phyloP scores from a whole-genome alignment of 1,139 yeast species.

The Zygosaccharomyces pseudobailii region DNA sequence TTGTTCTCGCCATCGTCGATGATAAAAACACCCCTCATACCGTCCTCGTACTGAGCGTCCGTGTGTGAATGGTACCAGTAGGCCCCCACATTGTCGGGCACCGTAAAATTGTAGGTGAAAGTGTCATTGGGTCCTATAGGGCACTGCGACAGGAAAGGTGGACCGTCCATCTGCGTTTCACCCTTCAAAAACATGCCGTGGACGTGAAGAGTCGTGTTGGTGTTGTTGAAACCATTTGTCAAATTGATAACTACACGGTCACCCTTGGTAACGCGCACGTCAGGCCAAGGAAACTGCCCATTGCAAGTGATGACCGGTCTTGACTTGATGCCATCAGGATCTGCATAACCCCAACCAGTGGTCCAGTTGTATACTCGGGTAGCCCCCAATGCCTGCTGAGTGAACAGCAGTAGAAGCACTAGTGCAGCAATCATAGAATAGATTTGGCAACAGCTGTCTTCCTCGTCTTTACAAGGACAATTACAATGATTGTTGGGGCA shows the following conservation, averaged over 20 bases:
- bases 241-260: constrained; percentile 69
- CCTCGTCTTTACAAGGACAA: too few species aligned
- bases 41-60: constrained; percentile 83
- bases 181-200: constrained; percentile 87
- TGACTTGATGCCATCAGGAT: constrained; percentile 69
- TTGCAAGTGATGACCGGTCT: constrained; percentile 76
- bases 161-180: constrained; percentile 77
- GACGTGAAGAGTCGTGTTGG: constrained; percentile 77
- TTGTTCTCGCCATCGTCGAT: constrained; percentile 46
- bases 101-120: constrained; percentile 74
- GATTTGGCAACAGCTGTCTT: background rate
- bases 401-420: background rate
- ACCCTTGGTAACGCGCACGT: constrained; percentile 62
- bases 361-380: constrained; percentile 53
- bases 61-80: constrained; percentile 96
- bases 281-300: constrained; percentile 83
- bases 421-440: background rate
- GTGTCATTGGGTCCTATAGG: constrained; percentile 74
- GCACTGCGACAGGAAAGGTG: constrained; percentile 81
- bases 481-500: too few species aligned
- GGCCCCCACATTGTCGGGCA: constrained; percentile 74
- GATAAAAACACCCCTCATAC: constrained; percentile 76
- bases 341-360: constrained; percentile 63
- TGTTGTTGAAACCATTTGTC: constrained; percentile 61
- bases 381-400: constrained; percentile 5